Base-by-base conservation (phyloP, 257 asterid species). In the Plantago elongata region DNA sequence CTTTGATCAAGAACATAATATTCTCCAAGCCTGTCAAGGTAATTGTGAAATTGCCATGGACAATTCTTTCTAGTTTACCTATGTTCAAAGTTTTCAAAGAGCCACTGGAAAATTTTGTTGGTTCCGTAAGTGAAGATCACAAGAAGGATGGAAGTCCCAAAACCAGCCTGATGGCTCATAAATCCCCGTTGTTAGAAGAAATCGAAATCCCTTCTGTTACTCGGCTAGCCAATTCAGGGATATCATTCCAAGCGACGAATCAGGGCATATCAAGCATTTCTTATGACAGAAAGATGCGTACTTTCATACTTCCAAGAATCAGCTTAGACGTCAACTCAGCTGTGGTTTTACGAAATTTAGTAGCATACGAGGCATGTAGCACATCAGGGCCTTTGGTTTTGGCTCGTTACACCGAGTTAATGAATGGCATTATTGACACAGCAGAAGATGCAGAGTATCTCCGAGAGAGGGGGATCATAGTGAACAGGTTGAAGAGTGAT, bases 41-140 rank as follows among this genome's bases (percentile, higher is more conserved):
- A 4, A 2, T 72, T 9, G 13, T 66, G 9, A 67, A 61, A 65
- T n/a, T 79, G n/a, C 79, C 85, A 9, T 75, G 77, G 74, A 37
- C 51, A 0, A 46, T 62, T 16, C 29, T 79, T 13, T 67, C 72
- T 12, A 76, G 48, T 6, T 10, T 75, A 42, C 81, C 83, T 0
- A 64, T 61, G 10, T 2, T 75, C 9, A 71, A 47, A 57, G 7
- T 66, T 14, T 15, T 76, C 1, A 68, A 67, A 15, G 18, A 56
- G 12, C 77, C 77, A 0, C 13, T 75, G 9, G 67, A 50, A 30
- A 42, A 40, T 37, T 22, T 76, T 9, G 15, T 49, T 3, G 40
- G 8, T 4, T 34, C 40, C 3, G 7, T 34, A 34, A 34, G 40
- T 34, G 7, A 34, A 9, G 60, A 48, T 5, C 54, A 74, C 5